phyloP scores from a whole-genome alignment of 2,329 filamentous ascomycete genomes.

The Paecilomyces variotii region DNA sequence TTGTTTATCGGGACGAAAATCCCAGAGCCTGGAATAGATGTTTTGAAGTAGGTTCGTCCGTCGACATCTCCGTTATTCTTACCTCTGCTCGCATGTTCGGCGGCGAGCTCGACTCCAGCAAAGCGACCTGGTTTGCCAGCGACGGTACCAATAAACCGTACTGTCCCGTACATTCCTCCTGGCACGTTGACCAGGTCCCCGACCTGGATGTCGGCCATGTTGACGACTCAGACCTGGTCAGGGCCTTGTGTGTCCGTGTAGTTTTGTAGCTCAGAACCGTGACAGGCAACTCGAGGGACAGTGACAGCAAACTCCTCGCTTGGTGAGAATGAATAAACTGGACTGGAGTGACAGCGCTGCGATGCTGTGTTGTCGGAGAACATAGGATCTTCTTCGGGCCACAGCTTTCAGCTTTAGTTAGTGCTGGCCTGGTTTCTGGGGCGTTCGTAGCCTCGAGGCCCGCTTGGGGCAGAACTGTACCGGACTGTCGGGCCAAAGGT shows the following conservation, averaged over 20 bases:
- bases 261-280: background rate
- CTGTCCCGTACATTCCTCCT: conserved; percentile 80
- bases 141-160: conserved; percentile 82
- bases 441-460: background rate
- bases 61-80: conserved; percentile 98
- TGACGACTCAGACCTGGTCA: conserved; percentile 1
- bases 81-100: conserved; percentile 70
- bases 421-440: background rate
- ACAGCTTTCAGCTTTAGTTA: background rate
- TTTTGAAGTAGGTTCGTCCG: conserved; percentile 74
- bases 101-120: conserved; percentile 80
- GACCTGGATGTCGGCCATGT: conserved; percentile 53
- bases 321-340: background rate
- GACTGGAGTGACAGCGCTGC: background rate
- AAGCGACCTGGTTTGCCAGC: conserved; percentile 85
- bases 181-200: conserved; percentile 87
- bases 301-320: background rate
- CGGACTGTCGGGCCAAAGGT: background rate
- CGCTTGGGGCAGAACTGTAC: background rate
- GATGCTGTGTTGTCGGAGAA: conserved; percentile 6
- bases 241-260: background rate
- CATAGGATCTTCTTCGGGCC: background rate
- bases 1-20: conserved; percentile 89
- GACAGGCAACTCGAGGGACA: background rate
- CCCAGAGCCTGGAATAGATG: conserved; percentile 68